Base-by-base conservation (phyloP, 352 stramenopile genomes). In the Thraustochytrium sp. region DNA sequence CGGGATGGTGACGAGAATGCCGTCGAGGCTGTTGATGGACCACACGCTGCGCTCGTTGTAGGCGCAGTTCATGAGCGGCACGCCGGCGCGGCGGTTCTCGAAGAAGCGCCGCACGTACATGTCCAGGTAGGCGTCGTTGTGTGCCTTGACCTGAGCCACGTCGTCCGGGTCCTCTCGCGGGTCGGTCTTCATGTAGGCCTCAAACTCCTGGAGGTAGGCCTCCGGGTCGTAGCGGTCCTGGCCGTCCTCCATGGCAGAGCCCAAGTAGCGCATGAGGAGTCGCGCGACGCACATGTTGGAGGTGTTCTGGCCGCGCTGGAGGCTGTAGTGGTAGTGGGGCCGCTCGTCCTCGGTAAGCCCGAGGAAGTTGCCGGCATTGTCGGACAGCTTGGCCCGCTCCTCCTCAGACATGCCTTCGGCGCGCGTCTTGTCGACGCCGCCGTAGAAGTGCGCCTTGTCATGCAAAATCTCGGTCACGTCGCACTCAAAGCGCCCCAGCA, bases 71-170 rank as follows among this genome's bases (percentile, higher is more conserved):
- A 76, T 83, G 31, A 84, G 54, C 29, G 65, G 31, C 0, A 82
- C 73, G 5, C 63, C 63, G 23, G 84, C 36, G 11, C 63, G 83
- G 21, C 40, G 68, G 23, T 86, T 86, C 18, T 75, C 55, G 40
- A 86, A 86, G 48, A 86, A 84, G 3, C 61, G 51, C 26, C 84
- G 65, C n/a, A 85, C 34, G 65, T 86, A 86, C 8, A 76, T 77
- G 78, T 86, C 84, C 36, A 86, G 44, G 78, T 86, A 86, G 5
- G 54, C 48, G 82, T 86, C 84, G 37, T 86, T 86, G 68, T 85
- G 80, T 34, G 48, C 63, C 23, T 62, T 49, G 54, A 86, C 29
- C 42, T 86, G 84, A 13, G 48, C 77, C 23, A 64, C 18, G 40
- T 86, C 62, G 29, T 85, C 38, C 34, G 72, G 72, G 29, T 77